Evolutionary conservation across 257 asterid genomes (phyloP).

Genomic region (Ajuga chamaepitys): DNA sequence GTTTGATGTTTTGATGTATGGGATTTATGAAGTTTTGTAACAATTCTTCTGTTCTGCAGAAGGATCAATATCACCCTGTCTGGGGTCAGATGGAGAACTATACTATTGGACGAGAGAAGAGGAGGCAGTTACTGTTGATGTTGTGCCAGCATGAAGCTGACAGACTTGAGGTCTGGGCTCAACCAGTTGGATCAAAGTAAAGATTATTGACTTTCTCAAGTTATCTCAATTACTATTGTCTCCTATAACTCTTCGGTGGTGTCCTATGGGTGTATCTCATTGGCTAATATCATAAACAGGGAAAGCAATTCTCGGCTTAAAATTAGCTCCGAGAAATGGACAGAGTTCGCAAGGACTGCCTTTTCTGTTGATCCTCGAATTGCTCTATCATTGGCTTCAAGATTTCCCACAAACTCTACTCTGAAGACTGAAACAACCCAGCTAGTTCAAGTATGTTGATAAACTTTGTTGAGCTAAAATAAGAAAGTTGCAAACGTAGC

Average conservation of each 20-base stretch:
- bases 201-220: constrained; percentile 6
- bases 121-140: constrained; percentile 86
- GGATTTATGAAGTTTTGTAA: constrained; percentile 14
- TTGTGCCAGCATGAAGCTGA: constrained; percentile 95
- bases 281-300: constrained; percentile 39
- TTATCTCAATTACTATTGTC: constrained; percentile 5
- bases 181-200: constrained; percentile 87
- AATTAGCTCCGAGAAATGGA: constrained; percentile 88
- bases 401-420: constrained; percentile 82
- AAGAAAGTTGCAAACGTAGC: constrained; percentile 15
- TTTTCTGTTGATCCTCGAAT: constrained; percentile 89
- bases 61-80: constrained; percentile 80
- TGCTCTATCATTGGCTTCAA: constrained; percentile 78
- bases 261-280: constrained; percentile 11
- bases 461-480: constrained; percentile 13
- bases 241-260: constrained; percentile 7
- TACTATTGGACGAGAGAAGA: constrained; percentile 77
- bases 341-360: constrained; percentile 76
- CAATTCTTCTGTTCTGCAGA: constrained; percentile 41
- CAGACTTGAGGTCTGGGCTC: constrained; percentile 99
- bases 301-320: constrained; percentile 63
- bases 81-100: constrained; percentile 97
- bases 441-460: constrained; percentile 72
- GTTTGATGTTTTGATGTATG: background rate
- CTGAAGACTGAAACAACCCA: constrained; percentile 77